A percentile compares a stretch with the other conserved stretches of the same genome.
Conservation (phyloP, 331 rosid genomes). For the Rhamnella rubrinervis region DNA sequence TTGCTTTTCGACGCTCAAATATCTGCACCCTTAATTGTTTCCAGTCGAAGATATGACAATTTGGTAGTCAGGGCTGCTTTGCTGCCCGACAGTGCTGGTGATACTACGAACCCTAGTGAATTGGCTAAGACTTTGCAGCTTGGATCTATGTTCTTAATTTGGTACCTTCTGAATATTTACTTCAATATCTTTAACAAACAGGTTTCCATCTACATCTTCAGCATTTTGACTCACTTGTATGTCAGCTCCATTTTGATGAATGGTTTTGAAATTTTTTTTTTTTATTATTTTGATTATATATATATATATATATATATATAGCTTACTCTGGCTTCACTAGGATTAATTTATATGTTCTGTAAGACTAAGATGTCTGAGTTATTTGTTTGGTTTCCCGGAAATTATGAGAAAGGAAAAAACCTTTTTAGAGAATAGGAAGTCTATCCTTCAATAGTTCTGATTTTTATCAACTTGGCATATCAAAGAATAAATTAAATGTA, state of each 20-base stretch:
- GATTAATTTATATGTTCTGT: too few relatives aligned
- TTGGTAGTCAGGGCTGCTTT: conserved; percentile 43
- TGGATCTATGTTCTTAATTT: conserved; percentile 66
- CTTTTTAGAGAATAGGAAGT: background rate
- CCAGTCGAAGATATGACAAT: conserved; percentile 16
- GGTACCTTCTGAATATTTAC: conserved; percentile 82
- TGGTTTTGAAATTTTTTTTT: background rate
- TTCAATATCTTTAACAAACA: conserved; percentile 84
- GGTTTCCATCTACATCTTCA: conserved; percentile 32
- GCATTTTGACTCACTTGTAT: background rate
- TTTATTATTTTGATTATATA: background rate
- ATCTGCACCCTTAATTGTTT: conserved; percentile 28
- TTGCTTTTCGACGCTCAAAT: conserved; percentile 9
- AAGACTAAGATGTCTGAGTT: background rate
- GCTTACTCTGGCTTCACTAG: too few relatives aligned
- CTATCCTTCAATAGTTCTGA: background rate
- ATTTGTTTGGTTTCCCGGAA: background rate
- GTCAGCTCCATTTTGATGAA: background rate
- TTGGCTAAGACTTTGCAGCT: conserved; percentile 45
- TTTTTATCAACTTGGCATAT: conserved; percentile 22
- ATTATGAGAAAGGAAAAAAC: background rate
- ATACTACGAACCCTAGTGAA: conserved; percentile 23
- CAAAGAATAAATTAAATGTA: conserved; percentile 27
- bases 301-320: too few relatives aligned
- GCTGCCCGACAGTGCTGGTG: conserved; percentile 35